Base-by-base conservation (phyloP, 2,329 filamentous ascomycete species). In the Elsinoe batatas region DNA sequence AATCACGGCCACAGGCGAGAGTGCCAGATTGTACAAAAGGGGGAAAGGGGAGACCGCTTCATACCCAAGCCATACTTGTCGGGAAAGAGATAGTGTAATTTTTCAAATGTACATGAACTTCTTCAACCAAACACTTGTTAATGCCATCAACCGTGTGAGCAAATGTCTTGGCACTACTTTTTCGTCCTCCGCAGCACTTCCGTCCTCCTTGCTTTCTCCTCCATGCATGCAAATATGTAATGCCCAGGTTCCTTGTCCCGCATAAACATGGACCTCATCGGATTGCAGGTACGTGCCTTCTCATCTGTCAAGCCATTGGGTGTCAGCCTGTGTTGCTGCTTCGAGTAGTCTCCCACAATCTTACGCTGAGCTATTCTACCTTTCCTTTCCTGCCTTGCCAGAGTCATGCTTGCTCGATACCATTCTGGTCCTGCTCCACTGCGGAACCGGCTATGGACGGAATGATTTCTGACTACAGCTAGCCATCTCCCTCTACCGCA, bases 401-500 rank as follows among this genome's bases (percentile, higher is more conserved):
- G 12, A 6, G 10, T 22, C 3, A 22, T 2, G 12, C 15, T 17
- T 20, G 10, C 40, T 10, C 40, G 17, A 11, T 43, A 2, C 7
- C 15, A 12, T 3, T 3, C 22, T 22, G 22, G 22, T 3, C 5
- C 5, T 22, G 5, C 22, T 5, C 22, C 5, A 22, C 22, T 5
- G 22, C 22, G 22, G 5, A 22, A 3, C 22, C 3, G 5, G 5
- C 3, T 22, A 22, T 22, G 22, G 22, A 22, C 22, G 22, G 22
- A 22, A 22, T 22, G 22, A 5, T 22, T 22, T 3, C 22, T 22
- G 22, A 22, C 22, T 22, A 22, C 5, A 5, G 5, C 22, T 56
- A 84, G 83, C 81, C 65, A 77, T 87, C 60, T 84, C 86, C 51
- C 80, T 91, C 49, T 91, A 85, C 71, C 79, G 84, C 59, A 82